These are phyloP conservation scores for Lyophyllum semitale DNA, from an alignment of 768 basidiomycete genomes.

Conservation along the genomic window DNA sequence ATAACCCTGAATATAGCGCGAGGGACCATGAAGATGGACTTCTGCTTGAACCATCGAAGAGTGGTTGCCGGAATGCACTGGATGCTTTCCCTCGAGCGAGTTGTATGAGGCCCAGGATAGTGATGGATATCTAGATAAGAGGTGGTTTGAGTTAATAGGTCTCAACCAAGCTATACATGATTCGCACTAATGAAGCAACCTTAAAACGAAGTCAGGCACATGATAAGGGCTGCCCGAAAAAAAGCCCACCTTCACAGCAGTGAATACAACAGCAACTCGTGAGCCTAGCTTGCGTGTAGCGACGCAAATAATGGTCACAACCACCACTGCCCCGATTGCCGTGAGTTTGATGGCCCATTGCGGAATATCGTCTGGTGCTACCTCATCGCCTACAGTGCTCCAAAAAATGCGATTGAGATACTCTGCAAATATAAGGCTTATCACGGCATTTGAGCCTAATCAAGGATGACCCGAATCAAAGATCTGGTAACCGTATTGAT, in stretches of 20 bases:
- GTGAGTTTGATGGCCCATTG: constrained; percentile 92
- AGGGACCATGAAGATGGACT: constrained; percentile 87
- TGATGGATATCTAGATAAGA: constrained; percentile 59
- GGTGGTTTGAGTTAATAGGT: constrained; percentile 13
- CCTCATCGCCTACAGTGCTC: constrained; percentile 68
- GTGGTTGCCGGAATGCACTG: constrained; percentile 61
- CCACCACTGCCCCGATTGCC: constrained; percentile 68
- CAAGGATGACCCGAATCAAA: not conserved
- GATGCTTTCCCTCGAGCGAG: constrained; percentile 72
- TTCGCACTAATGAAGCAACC: constrained; percentile 67
- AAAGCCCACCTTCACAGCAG: constrained; percentile 69
- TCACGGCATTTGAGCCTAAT: constrained; percentile 76
- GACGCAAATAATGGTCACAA: constrained; percentile 79
- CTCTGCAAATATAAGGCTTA: constrained; percentile 88
- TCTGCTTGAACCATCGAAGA: constrained; percentile 72
- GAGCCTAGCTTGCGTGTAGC: constrained; percentile 78
- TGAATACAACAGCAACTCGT: constrained; percentile 84
- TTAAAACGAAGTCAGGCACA: constrained; percentile 24
- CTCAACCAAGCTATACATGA: not conserved
- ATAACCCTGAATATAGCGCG: constrained; percentile 93
- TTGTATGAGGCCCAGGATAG: constrained; percentile 77
- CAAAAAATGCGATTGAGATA: constrained; percentile 90
- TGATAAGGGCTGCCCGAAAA: not conserved
- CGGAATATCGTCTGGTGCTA: constrained; percentile 78
- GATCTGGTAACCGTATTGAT: not conserved